Conservation (phyloP, 2,329 filamentous ascomycete genomes). For the Clonostachys solani region DNA sequence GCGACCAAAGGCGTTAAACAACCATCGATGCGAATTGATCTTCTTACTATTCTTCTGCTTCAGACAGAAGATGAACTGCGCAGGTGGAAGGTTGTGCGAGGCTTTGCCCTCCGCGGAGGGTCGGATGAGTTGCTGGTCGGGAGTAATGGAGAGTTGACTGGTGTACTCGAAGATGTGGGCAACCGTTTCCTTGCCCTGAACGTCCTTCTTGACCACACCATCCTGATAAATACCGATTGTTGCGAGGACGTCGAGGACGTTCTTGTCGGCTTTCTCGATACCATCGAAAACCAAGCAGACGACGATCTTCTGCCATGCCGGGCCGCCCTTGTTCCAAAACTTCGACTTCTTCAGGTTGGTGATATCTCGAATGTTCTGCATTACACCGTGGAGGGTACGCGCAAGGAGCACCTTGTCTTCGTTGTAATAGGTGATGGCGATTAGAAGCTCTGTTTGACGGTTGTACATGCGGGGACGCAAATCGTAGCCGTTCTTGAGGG, state of each 20-base stretch:
- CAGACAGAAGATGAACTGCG: constrained; percentile 95
- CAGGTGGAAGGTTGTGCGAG: constrained; percentile 79
- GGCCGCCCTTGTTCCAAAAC: constrained; percentile 95
- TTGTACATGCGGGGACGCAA: constrained; percentile 93
- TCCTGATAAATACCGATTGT: constrained; percentile 94
- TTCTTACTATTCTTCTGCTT: constrained; percentile 98
- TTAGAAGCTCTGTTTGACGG: constrained; percentile 86
- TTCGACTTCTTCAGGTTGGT: constrained; percentile 93
- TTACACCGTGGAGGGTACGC: constrained; percentile 86
- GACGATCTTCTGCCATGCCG: constrained; percentile 95
- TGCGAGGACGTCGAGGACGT: constrained; percentile 79
- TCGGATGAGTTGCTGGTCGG: constrained; percentile 88
- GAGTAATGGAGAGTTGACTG: constrained; percentile 85
- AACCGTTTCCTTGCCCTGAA: constrained; percentile 87
- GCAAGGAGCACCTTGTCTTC: constrained; percentile 88
- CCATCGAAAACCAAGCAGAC: constrained; percentile 91
- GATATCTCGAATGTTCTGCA: constrained; percentile 95
- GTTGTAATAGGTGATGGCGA: constrained; percentile 95
- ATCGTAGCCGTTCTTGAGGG: constrained; percentile 93
- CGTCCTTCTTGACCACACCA: constrained; percentile 92
- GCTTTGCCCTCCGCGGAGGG: constrained; percentile 63
- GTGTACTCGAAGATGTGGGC: constrained; percentile 96
- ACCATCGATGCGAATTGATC: constrained; percentile 95
- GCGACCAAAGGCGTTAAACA: constrained; percentile 90
- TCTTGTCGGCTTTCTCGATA: constrained; percentile 91